These are phyloP conservation scores for Cryphonectria carpinicola DNA, from an alignment of 2,329 filamentous ascomycete species.

Conservation along the genomic window DNA sequence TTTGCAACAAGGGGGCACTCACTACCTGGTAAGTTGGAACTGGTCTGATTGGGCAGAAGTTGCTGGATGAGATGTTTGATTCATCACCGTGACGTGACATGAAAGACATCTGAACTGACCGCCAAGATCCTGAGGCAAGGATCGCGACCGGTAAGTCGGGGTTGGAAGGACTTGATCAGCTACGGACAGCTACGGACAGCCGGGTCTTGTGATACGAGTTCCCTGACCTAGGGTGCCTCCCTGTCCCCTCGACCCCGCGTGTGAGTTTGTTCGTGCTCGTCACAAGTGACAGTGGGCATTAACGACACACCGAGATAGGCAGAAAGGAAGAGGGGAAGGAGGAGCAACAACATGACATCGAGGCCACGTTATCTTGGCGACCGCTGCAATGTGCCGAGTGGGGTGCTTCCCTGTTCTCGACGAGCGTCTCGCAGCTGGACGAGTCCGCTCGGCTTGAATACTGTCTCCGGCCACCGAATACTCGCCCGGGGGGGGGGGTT, in stretches of 20 bases:
- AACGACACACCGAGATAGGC: background rate
- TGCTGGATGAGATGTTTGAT: background rate
- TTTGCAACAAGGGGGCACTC: background rate
- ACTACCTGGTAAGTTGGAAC: background rate
- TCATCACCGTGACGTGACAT: constrained; percentile 5
- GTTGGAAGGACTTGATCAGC: background rate
- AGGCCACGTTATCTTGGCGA: background rate
- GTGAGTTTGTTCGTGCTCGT: background rate
- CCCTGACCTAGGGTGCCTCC: background rate
- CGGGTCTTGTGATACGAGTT: background rate
- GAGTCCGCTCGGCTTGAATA: background rate
- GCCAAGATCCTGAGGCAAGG: background rate
- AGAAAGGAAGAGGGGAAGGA: background rate
- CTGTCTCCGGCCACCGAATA: background rate
- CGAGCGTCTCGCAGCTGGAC: background rate
- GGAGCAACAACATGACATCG: background rate
- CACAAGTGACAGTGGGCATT: background rate
- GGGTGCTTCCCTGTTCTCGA: background rate
- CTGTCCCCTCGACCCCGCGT: background rate
- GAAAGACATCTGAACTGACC: background rate
- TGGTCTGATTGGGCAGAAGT: background rate
- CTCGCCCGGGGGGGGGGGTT: background rate
- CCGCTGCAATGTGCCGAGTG: background rate
- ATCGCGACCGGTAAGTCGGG: background rate
- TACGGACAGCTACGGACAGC: background rate